Evolutionary conservation across 2,329 filamentous ascomycete genomes (phyloP), one percentile per base, ranked within the genome.

Genomic region (Paramyrothecium sp.): DNA sequence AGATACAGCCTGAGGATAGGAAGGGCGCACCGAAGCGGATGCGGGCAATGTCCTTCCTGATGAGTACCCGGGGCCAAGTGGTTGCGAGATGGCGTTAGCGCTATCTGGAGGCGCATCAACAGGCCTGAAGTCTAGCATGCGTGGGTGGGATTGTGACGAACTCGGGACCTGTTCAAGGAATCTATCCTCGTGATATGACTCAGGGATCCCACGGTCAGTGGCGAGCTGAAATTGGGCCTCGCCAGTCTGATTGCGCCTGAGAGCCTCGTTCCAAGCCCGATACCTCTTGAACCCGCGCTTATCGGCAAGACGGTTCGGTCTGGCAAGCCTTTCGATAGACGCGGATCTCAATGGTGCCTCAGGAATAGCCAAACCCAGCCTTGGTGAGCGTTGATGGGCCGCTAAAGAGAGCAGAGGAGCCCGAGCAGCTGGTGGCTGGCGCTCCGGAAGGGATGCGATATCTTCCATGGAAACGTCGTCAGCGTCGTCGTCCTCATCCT

Each of bases 401-500:
- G 26, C 26, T 10, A 10, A 30, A 10, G 26, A 30, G 26, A 30
- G 26, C 26, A 30, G 26, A 30, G 26, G 26, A 30, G 26, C 10
- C 26, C 10, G 26, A 30, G 26, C 5, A 5, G 26, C 10, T 30
- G 26, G 26, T 30, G 26, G 10, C 5, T 30, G 26, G 5, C 26
- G 26, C 26, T 30, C 26, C 26, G 26, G 5, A 10, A 30, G 4
- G 26, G 26, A 30, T 5, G 26, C n/a, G n/a, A 16, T 12, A 44
- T 44, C 38, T 44, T 71, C 68, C 33, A 67, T 54, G 7, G 69
- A 72, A 17, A 69, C 71, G 10, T 73, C 69, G 33, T 72, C 72
- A 21, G 67, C 69, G 4, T 77, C 74, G 17, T 74, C 71, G 5
- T 73, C 75, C 10, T 69, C 73, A 4, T 75, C 74, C 3, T 77